phyloP scores from a whole-genome alignment of 2,329 filamentous ascomycete genomes.

The Aureobasidium zeae region DNA sequence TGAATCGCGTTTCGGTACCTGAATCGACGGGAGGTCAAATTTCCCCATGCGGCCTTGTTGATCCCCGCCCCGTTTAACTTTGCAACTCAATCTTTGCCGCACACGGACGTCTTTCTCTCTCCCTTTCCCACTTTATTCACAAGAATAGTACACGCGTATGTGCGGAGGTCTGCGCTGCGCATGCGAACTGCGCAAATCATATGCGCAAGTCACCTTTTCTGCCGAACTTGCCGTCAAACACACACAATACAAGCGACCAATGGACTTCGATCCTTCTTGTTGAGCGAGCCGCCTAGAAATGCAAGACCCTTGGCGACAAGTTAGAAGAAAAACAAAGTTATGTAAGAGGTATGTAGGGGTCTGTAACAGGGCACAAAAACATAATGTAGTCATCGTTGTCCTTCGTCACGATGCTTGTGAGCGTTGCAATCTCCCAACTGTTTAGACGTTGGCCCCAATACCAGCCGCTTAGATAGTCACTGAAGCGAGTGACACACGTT shows the following conservation, averaged over 20 bases:
- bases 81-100: not conserved
- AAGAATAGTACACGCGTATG: too few relatives aligned
- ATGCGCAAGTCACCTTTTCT: not conserved
- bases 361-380: too few relatives aligned
- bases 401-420: not conserved
- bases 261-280: not conserved
- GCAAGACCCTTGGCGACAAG: not conserved
- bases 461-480: too few relatives aligned
- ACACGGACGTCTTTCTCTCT: not conserved
- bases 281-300: not conserved
- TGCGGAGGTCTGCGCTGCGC: not conserved
- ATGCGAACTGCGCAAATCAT: slow-evolving; percentile 6
- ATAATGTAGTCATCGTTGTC: not conserved
- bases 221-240: not conserved
- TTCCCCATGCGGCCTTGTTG: slow-evolving; percentile 11
- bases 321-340: not conserved
- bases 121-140: too few relatives aligned
- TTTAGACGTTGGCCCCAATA: too few relatives aligned
- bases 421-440: slow-evolving; percentile 10
- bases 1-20: not conserved
- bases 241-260: not conserved
- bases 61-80: not conserved
- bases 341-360: too few relatives aligned
- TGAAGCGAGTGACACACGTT: too few relatives aligned
- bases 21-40: slow-evolving; percentile 2